Percentiles rank a stretch among this genome's conserved stretches.
Conservation (phyloP, 306 rosid genomes). For the Castanospermum australe region DNA sequence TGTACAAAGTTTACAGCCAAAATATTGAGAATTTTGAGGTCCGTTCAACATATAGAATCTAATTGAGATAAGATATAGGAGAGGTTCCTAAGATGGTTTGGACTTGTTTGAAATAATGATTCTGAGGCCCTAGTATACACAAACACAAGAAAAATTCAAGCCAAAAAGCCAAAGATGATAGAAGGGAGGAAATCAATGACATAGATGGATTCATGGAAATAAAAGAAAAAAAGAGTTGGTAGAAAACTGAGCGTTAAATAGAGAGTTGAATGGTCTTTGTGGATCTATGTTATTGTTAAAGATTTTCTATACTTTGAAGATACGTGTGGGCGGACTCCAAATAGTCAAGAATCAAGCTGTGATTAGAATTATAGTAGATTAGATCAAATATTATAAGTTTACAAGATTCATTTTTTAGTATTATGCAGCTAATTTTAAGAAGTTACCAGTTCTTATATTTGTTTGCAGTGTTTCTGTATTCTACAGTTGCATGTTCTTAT, state of each 20-base stretch:
- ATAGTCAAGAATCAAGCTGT: not conserved
- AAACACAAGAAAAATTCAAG: not conserved
- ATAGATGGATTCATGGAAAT: not conserved
- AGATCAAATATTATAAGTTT: not conserved
- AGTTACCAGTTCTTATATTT: not conserved
- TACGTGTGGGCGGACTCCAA: not conserved
- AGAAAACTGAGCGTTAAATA: not conserved
- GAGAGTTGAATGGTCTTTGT: not conserved
- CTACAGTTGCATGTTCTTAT: not conserved
- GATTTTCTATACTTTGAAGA: not conserved
- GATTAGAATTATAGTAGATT: not conserved
- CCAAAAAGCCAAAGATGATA: not conserved
- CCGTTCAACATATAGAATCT: not conserved
- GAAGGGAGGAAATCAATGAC: not conserved
- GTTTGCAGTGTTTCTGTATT: not conserved
- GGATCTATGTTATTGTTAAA: not conserved
- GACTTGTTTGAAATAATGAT: constrained; percentile 6
- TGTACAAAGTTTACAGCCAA: not conserved
- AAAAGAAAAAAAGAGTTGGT: not conserved
- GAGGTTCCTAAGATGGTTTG: not conserved
- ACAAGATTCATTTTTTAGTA: not conserved
- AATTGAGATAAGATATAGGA: not conserved
- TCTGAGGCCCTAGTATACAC: not conserved
- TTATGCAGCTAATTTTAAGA: not conserved
- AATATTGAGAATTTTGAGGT: not conserved